Evolutionary conservation across 495 filamentous ascomycete species (phyloP), one percentile per base, ranked within the genome.

Genomic region (Elasticomyces elasticus): DNA sequence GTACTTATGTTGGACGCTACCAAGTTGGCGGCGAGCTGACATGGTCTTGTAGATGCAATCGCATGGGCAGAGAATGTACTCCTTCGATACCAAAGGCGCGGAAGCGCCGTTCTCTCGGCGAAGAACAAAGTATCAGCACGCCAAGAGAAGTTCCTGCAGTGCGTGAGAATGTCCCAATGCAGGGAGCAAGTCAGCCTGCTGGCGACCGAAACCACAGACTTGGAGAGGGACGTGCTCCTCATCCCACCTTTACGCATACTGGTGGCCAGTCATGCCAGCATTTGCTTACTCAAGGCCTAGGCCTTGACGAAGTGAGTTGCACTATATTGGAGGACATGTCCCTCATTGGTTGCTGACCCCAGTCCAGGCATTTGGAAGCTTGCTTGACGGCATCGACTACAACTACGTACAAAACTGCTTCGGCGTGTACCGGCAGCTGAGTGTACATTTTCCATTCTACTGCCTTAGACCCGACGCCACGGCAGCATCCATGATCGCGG

Each of bases 11-110:
- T 10, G 13, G 9, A 31, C 24, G 11, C 27, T 49, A 25, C 13
- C 15, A 12, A 30, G 9, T 11, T 12, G 7, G 2, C 11, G 11
- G 17, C 12, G 22, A 15, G n/a, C 37, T 53, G 38, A 44, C 27
- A 1, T 9, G 31, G 5, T 12, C n/a, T 5, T 26, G 25, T n/a
- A 54, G 52, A 35, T 54, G 52, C 31, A 2, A 47, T 48, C 52
- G 43, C 10, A 54, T 48, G 43, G 15, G 31, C 25, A 47, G 20
- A 26, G 41, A 54, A 6, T 54, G 52, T 31, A n/a, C 23, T 19
- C 20, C 52, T 1, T 3, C 41, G 19, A 23, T 54, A 49, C 52
- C 52, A 15, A 54, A 54, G 43, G 17, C 52, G 31, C 41, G 52
- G 10, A 54, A 54, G 33, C 52, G 52, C 2, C 41, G 52, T 12